Percentiles rank a stretch among this genome's conserved stretches.
Evolutionary conservation across 345 rosid species (phyloP).

Genomic region (Boechera stricta): DNA sequence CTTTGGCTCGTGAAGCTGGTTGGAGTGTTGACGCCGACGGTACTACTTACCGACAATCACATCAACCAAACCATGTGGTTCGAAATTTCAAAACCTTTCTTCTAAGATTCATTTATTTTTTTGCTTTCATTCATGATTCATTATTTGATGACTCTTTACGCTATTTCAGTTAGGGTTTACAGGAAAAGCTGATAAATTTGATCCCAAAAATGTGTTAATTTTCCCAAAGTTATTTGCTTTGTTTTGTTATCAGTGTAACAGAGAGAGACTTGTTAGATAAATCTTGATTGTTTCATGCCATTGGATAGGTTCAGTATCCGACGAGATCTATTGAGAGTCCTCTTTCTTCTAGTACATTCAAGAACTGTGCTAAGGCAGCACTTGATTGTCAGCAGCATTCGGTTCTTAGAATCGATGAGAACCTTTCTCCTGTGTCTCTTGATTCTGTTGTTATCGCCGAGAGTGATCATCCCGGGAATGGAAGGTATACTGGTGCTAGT

Average conservation of each 20-base stretch:
- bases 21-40: slow-evolving; percentile 97
- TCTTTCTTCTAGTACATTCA: slow-evolving; percentile 59
- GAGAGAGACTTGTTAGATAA: too few relatives aligned
- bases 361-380: slow-evolving; percentile 54
- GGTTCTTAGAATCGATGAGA: slow-evolving; percentile 70
- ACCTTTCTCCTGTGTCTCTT: slow-evolving; percentile 81
- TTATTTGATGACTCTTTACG: background rate
- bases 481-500: slow-evolving; percentile 61
- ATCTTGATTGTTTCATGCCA: slow-evolving; percentile 8
- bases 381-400: slow-evolving; percentile 64
- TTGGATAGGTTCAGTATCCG: slow-evolving; percentile 56
- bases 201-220: background rate
- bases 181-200: slow-evolving; percentile 10
- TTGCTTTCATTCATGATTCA: too few relatives aligned
- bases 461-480: slow-evolving; percentile 62
- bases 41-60: slow-evolving; percentile 76
- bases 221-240: background rate
- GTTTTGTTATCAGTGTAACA: background rate
- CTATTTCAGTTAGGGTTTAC: background rate
- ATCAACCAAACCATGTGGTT: slow-evolving; percentile 71
- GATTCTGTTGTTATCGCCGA: slow-evolving; percentile 87
- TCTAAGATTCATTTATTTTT: too few relatives aligned
- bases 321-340: slow-evolving; percentile 71
- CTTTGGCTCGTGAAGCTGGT: slow-evolving; percentile 96
- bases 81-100: slow-evolving; percentile 17